These are phyloP conservation scores for Pseudodiploospora longispora DNA, from an alignment of 2,329 filamentous ascomycete species.

Conservation along the genomic window DNA sequence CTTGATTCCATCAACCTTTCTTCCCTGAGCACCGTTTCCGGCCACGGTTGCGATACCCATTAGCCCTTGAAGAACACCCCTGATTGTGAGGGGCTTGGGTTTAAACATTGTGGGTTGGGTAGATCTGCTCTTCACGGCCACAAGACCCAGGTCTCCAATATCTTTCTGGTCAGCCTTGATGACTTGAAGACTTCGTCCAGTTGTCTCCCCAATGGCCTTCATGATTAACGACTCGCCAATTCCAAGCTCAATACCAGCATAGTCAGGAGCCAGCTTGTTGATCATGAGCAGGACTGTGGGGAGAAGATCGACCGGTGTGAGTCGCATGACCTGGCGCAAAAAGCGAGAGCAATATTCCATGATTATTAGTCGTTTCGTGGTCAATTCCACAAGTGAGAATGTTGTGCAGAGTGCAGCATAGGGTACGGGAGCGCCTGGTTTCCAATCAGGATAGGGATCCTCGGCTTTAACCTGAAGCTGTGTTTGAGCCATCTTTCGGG, in stretches of 20 bases:
- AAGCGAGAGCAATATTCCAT: conserved; percentile 84
- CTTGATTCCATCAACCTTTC: conserved; percentile 92
- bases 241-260: conserved; percentile 92
- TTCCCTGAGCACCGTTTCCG: conserved; percentile 79
- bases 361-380: conserved; percentile 83
- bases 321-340: conserved; percentile 82
- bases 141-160: conserved; percentile 88
- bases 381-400: conserved; percentile 91
- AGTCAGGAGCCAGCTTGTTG: conserved; percentile 95
- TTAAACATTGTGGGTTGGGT: conserved; percentile 99
- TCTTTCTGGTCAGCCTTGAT: conserved; percentile 96
- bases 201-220: conserved; percentile 95
- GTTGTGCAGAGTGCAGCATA: conserved; percentile 93
- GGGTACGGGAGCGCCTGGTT: conserved; percentile 76
- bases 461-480: conserved; percentile 61
- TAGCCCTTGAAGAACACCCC: conserved; percentile 77
- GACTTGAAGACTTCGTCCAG: conserved; percentile 75
- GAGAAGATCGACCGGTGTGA: conserved; percentile 81
- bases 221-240: conserved; percentile 98
- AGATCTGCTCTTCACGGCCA: conserved; percentile 89
- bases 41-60: conserved; percentile 81
- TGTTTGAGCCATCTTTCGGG: conserved; percentile 71
- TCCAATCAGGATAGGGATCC: conserved; percentile 94
- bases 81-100: conserved; percentile 80
- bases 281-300: conserved; percentile 92